A percentile compares a stretch with the other conserved stretches of the same genome.
phyloP scores from a whole-genome alignment of 345 rosid genomes.

The Barbarea vulgaris region DNA sequence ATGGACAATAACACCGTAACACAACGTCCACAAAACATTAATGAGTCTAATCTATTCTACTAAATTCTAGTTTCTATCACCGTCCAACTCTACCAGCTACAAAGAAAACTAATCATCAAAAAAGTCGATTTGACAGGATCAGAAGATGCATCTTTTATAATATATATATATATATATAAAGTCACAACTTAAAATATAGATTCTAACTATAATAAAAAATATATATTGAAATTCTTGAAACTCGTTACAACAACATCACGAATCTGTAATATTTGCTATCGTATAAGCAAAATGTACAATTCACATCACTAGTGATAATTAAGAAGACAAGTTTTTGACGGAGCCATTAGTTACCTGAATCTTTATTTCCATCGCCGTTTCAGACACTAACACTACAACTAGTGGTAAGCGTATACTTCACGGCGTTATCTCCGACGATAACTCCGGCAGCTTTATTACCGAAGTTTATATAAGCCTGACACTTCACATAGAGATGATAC shows the following conservation, averaged over 20 bases:
- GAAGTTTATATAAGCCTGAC: constrained; percentile 60
- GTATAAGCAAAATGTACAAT: constrained; percentile 39
- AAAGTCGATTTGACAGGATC: constrained; percentile 33
- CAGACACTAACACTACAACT: constrained; percentile 73
- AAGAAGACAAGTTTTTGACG: constrained; percentile 14
- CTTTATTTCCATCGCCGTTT: constrained; percentile 28
- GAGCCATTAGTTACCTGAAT: constrained; percentile 9
- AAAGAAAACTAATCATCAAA: constrained; percentile 18
- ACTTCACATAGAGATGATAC: constrained; percentile 66
- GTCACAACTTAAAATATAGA: not conserved
- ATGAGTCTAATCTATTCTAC: constrained; percentile 28
- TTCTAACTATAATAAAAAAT: constrained; percentile 14
- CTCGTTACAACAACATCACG: constrained; percentile 16
- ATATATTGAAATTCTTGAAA: constrained; percentile 19
- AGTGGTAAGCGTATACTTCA: constrained; percentile 61
- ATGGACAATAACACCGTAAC: constrained; percentile 30
- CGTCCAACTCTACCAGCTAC: constrained; percentile 28
- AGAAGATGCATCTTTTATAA: constrained; percentile 18
- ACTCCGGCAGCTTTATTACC: constrained; percentile 53
- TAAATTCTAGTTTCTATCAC: constrained; percentile 16
- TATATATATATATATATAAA: not conserved
- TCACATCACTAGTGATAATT: constrained; percentile 21
- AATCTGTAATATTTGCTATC: constrained; percentile 37
- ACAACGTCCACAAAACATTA: constrained; percentile 34
- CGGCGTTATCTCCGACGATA: constrained; percentile 57